These are phyloP conservation scores for Penicillium lagena DNA, from an alignment of 495 filamentous ascomycete genomes.

Conservation along the genomic window DNA sequence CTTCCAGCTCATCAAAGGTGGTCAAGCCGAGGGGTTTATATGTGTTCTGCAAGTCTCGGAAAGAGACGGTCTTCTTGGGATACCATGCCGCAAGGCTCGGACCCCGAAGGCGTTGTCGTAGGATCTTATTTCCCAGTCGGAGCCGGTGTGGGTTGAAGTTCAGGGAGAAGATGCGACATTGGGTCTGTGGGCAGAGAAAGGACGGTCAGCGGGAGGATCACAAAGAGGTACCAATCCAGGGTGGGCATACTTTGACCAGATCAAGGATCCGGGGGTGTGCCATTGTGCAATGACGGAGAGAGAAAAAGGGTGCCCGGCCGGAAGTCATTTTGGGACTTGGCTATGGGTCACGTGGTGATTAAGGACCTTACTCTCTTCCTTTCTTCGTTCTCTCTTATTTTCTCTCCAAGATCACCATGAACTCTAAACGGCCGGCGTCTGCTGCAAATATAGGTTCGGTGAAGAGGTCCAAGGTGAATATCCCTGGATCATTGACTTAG, in stretches of 20 bases:
- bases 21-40: conserved; percentile 50
- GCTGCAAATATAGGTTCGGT: neutral
- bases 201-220: neutral
- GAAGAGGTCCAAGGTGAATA: neutral
- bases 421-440: neutral
- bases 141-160: conserved; percentile 81
- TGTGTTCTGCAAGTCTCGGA: conserved; percentile 55
- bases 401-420: neutral
- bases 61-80: conserved; percentile 62
- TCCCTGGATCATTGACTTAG: neutral
- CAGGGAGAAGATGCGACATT: conserved; percentile 84
- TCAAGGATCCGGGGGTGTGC: conserved; percentile 67
- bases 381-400: too few relatives aligned
- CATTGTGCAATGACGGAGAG: conserved; percentile 40
- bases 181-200: conserved; percentile 46
- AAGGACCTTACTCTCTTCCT: too few relatives aligned
- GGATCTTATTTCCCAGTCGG: conserved; percentile 79
- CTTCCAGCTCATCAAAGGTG: conserved; percentile 66
- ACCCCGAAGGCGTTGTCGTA: conserved; percentile 77
- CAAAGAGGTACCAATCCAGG: neutral
- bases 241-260: conserved; percentile 61
- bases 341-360: too few relatives aligned
- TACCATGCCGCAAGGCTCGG: conserved; percentile 80
- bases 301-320: too few relatives aligned
- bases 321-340: too few relatives aligned